These are phyloP conservation scores for Penicillium sp. DNA, from an alignment of 2,329 filamentous ascomycete genomes.

Conservation along the genomic window DNA sequence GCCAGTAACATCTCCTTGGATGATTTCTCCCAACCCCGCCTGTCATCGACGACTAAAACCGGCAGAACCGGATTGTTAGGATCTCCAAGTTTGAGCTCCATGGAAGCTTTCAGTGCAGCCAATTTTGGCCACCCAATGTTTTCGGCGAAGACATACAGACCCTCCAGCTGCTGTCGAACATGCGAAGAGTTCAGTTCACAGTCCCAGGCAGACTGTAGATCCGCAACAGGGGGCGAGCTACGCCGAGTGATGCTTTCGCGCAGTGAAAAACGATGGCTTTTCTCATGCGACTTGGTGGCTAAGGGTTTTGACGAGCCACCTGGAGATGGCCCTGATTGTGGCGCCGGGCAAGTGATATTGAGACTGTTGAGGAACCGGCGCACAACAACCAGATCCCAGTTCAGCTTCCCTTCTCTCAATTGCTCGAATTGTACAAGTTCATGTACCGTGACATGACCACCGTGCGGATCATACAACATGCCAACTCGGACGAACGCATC, in stretches of 20 bases:
- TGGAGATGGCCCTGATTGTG: conserved; percentile 7
- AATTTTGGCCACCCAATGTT: conserved; percentile 50
- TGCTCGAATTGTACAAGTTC: conserved; percentile 48
- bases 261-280: conserved; percentile 20
- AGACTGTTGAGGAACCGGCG: conserved; percentile 54
- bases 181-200: conserved; percentile 38
- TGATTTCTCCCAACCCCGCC: conserved; percentile 5
- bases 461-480: conserved; percentile 40
- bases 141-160: conserved; percentile 51
- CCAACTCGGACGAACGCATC: conserved; percentile 47
- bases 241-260: conserved; percentile 26
- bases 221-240: conserved; percentile 10
- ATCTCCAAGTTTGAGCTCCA: conserved; percentile 37
- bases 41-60: conserved; percentile 10
- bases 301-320: not conserved
- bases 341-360: conserved; percentile 31
- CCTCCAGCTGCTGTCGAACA: conserved; percentile 46
- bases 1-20: conserved; percentile 9
- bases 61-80: conserved; percentile 11
- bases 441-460: conserved; percentile 41
- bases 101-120: conserved; percentile 35
- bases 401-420: conserved; percentile 50
- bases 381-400: conserved; percentile 56
- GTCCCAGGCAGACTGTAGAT: conserved; percentile 31
- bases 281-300: conserved; percentile 10